Evolutionary conservation across 73 alveolate species (phyloP).

Genomic region (Symbiodinium natans): DNA sequence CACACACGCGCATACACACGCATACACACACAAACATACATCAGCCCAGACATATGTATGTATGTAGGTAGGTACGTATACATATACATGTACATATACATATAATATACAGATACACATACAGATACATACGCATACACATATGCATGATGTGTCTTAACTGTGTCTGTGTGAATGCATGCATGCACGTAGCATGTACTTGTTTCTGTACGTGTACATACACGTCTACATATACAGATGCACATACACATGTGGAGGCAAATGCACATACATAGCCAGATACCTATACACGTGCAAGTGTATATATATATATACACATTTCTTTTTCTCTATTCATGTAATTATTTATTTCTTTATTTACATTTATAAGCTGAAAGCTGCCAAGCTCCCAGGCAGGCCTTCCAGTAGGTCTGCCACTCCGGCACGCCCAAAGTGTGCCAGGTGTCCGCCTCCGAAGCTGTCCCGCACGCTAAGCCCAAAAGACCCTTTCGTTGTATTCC

Average conservation of each 20-base stretch:
- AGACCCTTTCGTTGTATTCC: too few species aligned
- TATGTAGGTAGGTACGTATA: too few species aligned
- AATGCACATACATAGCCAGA: background rate
- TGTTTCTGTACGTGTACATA: background rate
- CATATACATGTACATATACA: background rate
- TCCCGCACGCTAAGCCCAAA: too few species aligned
- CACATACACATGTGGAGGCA: background rate
- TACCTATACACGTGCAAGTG: background rate
- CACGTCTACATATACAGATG: too few species aligned
- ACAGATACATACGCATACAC: too few species aligned
- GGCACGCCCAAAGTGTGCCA: constrained; percentile 85
- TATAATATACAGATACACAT: background rate
- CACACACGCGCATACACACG: background rate
- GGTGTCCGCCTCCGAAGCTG: constrained; percentile 32
- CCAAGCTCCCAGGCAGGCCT: too few species aligned
- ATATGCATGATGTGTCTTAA: too few species aligned
- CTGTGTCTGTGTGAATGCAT: background rate
- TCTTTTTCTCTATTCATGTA: too few species aligned
- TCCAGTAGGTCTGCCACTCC: constrained; percentile 83
- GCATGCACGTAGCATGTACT: background rate
- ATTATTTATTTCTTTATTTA: too few species aligned
- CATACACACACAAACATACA: background rate
- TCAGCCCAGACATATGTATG: background rate
- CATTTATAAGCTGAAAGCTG: too few species aligned
- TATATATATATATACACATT: background rate